These are phyloP conservation scores for Theobroma cacao DNA, from an alignment of 345 rosid species.

Conservation along the genomic window DNA sequence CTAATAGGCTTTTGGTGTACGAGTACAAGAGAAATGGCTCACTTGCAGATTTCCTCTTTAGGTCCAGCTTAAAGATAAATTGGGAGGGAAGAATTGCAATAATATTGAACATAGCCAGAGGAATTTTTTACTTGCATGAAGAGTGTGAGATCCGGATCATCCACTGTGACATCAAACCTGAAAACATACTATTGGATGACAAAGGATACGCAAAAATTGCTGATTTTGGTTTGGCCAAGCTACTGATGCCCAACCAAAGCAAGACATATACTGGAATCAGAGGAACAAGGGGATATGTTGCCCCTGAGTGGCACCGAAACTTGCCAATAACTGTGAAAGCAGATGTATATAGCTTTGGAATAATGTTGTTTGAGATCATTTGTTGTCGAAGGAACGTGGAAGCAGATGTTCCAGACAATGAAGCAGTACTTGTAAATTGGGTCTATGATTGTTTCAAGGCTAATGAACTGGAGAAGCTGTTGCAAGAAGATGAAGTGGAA, in stretches of 20 bases:
- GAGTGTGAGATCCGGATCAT: slow-evolving; percentile 20
- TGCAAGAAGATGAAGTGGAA: slow-evolving; percentile 16
- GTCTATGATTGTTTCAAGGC: slow-evolving; percentile 17
- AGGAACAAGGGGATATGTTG: slow-evolving; percentile 41
- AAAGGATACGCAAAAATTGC: slow-evolving; percentile 14
- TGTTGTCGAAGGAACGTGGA: slow-evolving; percentile 20
- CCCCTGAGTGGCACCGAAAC: slow-evolving; percentile 24
- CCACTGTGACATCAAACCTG: slow-evolving; percentile 28
- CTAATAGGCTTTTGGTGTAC: slow-evolving; percentile 17
- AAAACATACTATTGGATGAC: slow-evolving; percentile 22
- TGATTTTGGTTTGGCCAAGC: slow-evolving; percentile 25
- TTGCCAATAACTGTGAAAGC: slow-evolving; percentile 1
- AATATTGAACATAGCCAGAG: slow-evolving; percentile 10
- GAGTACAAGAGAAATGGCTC: slow-evolving; percentile 29
- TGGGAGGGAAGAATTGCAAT: slow-evolving; percentile 23
- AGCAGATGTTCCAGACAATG: background rate
- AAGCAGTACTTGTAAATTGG: slow-evolving; percentile 27
- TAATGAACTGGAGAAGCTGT: slow-evolving; percentile 17
- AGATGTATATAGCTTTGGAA: slow-evolving; percentile 28
- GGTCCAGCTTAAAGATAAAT: background rate
- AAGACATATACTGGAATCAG: slow-evolving; percentile 15
- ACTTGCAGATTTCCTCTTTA: slow-evolving; percentile 23
- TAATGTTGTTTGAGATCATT: slow-evolving; percentile 28
- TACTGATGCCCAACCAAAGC: slow-evolving; percentile 18
- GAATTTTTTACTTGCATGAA: slow-evolving; percentile 24